phyloP scores from a whole-genome alignment of 169 alveolate genomes.

The Eimeria necatrix region DNA sequence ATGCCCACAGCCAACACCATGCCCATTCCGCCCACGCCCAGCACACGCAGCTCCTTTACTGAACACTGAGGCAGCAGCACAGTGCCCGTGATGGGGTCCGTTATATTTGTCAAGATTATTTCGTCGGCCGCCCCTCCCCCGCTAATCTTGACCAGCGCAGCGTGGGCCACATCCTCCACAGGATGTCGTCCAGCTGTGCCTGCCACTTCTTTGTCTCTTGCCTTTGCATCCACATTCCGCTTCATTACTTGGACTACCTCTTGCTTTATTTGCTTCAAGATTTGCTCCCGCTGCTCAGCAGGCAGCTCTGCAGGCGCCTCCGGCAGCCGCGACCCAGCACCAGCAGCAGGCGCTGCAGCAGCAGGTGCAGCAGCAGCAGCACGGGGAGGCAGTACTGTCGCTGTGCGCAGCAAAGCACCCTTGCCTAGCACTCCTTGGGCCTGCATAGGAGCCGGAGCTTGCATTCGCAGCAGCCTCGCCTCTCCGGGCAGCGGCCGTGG shows the following conservation, averaged over 20 bases:
- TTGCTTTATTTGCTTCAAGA: neutral
- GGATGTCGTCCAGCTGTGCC: neutral
- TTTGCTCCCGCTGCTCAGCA: neutral
- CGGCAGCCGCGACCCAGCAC: neutral
- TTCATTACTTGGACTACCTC: neutral
- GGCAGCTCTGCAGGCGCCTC: neutral
- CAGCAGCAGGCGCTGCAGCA: neutral
- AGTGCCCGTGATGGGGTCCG: neutral
- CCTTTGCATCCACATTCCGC: neutral
- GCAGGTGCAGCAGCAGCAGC: too few relatives aligned
- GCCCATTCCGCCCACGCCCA: slow-evolving; percentile 28
- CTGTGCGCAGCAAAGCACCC: too few relatives aligned
- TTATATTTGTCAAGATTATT: neutral
- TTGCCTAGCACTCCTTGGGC: too few relatives aligned
- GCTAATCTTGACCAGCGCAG: neutral
- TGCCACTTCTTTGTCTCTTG: neutral
- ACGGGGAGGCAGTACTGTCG: too few relatives aligned
- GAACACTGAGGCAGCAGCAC: neutral
- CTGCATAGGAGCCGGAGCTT: too few relatives aligned
- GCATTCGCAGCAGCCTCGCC: too few relatives aligned
- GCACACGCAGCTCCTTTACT: neutral
- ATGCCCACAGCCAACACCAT: neutral
- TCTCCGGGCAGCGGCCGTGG: too few relatives aligned
- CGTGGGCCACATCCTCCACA: neutral
- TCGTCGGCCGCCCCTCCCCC: neutral